Evolutionary conservation across 352 stramenopile species (phyloP).

Genomic region (Thalassiosira pacifica): DNA sequence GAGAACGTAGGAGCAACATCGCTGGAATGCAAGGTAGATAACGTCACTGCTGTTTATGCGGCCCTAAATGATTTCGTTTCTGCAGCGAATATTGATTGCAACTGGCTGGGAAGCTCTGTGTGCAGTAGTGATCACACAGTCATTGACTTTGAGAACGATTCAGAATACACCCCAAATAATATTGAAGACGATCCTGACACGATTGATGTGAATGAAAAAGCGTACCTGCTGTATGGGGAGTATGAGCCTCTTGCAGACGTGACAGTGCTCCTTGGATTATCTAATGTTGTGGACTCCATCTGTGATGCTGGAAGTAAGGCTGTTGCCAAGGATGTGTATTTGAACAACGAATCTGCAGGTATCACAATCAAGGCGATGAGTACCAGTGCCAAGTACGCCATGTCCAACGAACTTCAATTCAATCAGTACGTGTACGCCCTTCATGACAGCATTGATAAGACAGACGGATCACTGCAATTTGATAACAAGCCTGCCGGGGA

Average conservation of each 20-base stretch:
- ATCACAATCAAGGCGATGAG: constrained; percentile 76
- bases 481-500: constrained; percentile 61
- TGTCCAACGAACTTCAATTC: constrained; percentile 82
- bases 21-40: constrained; percentile 2
- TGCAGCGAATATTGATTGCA: constrained; percentile 59
- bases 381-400: constrained; percentile 59
- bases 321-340: constrained; percentile 65
- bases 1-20: constrained; percentile 24
- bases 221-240: constrained; percentile 51
- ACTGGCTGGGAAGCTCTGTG: constrained; percentile 52
- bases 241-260: constrained; percentile 62
- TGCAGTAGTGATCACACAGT: constrained; percentile 39
- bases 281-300: constrained; percentile 69
- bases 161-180: constrained; percentile 15
- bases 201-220: constrained; percentile 21
- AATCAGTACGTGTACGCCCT: constrained; percentile 84
- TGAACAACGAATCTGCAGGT: constrained; percentile 30
- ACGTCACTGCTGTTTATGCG: constrained; percentile 41
- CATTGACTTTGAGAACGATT: constrained; percentile 25
- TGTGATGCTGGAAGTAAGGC: constrained; percentile 36
- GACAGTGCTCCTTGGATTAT: constrained; percentile 34
- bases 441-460: constrained; percentile 72
- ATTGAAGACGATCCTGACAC: constrained; percentile 38
- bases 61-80: constrained; percentile 58
- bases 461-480: constrained; percentile 65